These are phyloP conservation scores for Fusarium siculi DNA, from an alignment of 2,329 filamentous ascomycete species.

Conservation along the genomic window DNA sequence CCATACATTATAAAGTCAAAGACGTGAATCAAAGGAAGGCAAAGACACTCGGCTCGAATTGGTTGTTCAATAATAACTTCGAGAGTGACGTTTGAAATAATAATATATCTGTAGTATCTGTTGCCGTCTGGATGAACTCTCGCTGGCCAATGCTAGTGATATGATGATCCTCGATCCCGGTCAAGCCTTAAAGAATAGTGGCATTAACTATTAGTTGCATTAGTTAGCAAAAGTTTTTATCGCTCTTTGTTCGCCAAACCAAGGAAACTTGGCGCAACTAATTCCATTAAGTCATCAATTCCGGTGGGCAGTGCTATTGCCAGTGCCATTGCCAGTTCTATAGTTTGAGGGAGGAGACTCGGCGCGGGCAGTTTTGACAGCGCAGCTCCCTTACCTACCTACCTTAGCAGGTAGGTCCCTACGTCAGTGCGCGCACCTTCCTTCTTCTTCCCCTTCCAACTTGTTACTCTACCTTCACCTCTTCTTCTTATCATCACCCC, in stretches of 20 bases:
- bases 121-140: background rate
- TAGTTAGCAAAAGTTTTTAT: constrained; percentile 16
- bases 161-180: constrained; percentile 6
- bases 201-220: constrained; percentile 3
- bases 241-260: constrained; percentile 12
- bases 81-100: background rate
- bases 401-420: background rate
- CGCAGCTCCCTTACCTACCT: background rate
- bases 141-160: background rate
- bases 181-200: constrained; percentile 3
- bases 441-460: background rate
- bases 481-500: constrained; percentile 2
- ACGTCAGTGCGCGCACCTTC: constrained; percentile 22
- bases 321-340: background rate
- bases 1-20: background rate
- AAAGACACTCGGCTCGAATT: constrained; percentile 1
- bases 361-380: background rate
- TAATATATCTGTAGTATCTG: background rate
- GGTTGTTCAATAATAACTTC: background rate
- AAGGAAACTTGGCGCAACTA: constrained; percentile 17
- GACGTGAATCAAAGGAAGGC: background rate
- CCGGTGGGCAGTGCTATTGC: background rate
- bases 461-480: constrained; percentile 5
- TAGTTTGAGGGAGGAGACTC: constrained; percentile 8
- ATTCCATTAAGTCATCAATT: constrained; percentile 27